A percentile compares a stretch with the other conserved stretches of the same genome.
Evolutionary conservation across 1,139 yeast species (phyloP).

Genomic region (Taphrina populina): DNA sequence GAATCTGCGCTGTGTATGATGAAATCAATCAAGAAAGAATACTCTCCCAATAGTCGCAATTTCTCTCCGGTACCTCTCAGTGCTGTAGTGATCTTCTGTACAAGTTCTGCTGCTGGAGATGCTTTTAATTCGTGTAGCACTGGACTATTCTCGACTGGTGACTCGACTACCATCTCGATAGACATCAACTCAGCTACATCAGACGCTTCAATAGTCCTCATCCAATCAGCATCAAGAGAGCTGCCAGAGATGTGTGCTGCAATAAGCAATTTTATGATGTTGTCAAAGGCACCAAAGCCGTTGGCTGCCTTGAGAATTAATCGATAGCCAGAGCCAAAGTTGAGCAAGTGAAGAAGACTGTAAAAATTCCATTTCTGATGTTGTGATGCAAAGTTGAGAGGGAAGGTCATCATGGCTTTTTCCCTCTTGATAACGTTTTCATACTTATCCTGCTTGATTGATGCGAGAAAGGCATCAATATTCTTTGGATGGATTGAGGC

Average conservation of each 20-base stretch:
- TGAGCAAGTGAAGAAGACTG: conserved; percentile 22
- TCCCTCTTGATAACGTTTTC: conserved; percentile 9
- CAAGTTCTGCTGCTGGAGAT: conserved; percentile 15
- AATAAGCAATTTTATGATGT: conserved; percentile 19
- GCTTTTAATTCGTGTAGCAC: conserved; percentile 10
- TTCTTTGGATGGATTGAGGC: conserved; percentile 1
- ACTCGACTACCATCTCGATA: conserved; percentile 9
- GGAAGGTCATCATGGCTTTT: conserved; percentile 17
- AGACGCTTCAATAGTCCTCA: conserved; percentile 4
- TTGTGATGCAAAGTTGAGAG: conserved; percentile 7
- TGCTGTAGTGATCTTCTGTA: conserved; percentile 14
- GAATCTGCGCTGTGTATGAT: neutral
- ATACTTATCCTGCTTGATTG: conserved; percentile 11
- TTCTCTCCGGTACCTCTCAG: conserved; percentile 8
- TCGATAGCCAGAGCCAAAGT: conserved; percentile 26
- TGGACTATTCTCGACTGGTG: conserved; percentile 7
- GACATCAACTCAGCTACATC: conserved; percentile 14
- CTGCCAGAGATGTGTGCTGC: conserved; percentile 13
- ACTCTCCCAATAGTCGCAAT: conserved; percentile 1
- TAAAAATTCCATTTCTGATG: conserved; percentile 17
- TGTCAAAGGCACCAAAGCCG: conserved; percentile 27
- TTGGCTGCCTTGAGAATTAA: conserved; percentile 25
- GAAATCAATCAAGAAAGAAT: conserved; percentile 1
- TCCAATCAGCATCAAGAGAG: conserved; percentile 16
- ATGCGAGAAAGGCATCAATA: conserved; percentile 3